These are phyloP conservation scores for Fusarium coffeatum DNA, from an alignment of 2,329 filamentous ascomycete species.

Conservation along the genomic window DNA sequence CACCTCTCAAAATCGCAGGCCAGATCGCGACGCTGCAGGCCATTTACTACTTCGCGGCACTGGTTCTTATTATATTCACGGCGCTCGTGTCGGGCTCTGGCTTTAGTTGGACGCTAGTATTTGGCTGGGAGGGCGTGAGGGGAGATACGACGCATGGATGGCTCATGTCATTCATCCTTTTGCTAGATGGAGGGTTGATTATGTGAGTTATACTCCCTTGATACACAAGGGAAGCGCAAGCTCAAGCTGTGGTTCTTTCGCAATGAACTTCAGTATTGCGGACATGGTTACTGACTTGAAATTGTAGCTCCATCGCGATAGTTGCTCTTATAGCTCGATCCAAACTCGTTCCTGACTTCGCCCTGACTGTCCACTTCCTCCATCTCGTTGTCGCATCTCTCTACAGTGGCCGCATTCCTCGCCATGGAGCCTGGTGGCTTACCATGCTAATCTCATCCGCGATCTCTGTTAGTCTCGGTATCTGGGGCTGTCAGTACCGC, in stretches of 20 bases:
- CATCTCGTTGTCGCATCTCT: slow-evolving; percentile 82
- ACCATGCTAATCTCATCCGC: slow-evolving; percentile 62
- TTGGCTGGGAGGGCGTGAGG: slow-evolving; percentile 68
- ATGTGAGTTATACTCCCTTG: slow-evolving; percentile 53
- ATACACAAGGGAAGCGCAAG: neutral
- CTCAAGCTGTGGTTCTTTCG: neutral
- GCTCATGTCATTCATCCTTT: slow-evolving; percentile 68
- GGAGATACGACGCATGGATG: slow-evolving; percentile 72
- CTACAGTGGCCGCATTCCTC: slow-evolving; percentile 81
- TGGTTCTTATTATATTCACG: slow-evolving; percentile 68
- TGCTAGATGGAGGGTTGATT: slow-evolving; percentile 66
- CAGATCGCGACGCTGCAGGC: slow-evolving; percentile 69
- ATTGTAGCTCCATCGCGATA: slow-evolving; percentile 79
- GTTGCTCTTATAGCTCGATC: slow-evolving; percentile 86
- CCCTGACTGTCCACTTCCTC: slow-evolving; percentile 85
- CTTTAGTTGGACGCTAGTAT: slow-evolving; percentile 65
- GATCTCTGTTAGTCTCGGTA: slow-evolving; percentile 70
- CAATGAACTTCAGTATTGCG: neutral
- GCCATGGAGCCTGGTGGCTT: slow-evolving; percentile 88
- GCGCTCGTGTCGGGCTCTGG: slow-evolving; percentile 67
- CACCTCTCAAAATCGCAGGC: slow-evolving; percentile 67
- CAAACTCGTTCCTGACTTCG: slow-evolving; percentile 95
- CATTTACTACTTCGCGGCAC: slow-evolving; percentile 64
- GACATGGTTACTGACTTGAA: slow-evolving; percentile 17
- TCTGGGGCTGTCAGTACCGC: slow-evolving; percentile 92